Evolutionary conservation across 805 yeast genomes (phyloP), one percentile per base, ranked within the genome.

Genomic region (Yarrowia alimentaria): DNA sequence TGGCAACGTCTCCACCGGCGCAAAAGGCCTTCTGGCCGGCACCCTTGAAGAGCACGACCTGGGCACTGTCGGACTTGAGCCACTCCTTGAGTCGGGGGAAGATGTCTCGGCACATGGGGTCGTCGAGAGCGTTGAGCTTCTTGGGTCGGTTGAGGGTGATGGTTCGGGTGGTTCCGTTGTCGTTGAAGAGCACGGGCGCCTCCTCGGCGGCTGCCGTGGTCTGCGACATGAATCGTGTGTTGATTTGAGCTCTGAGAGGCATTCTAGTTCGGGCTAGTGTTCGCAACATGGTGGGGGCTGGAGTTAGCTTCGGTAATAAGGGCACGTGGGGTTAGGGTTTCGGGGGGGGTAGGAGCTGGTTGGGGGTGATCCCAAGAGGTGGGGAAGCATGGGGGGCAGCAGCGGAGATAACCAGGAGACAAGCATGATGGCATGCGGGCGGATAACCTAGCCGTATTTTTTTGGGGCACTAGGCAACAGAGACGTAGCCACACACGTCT

Each of bases 1-100:
- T 79, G 31, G 91, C 82, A 34, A 91, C 95, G 65, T 91, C 99
- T 21, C 98, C 99, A 42, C 99, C 99, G 24, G 98, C 95, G 67
- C 97, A 88, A 55, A 91, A 80, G 1, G 95, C 81, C 62, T 79
- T 80, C 49, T 71, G 71, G 21, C 75, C 77, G 7, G 66, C 68
- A 24, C 91, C 83, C 52, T 79, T 81, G 55, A 91, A 70, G 34
- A 93, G 72, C 29, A 91, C 69, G 52, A 86, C 62, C 56, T 81
- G 79, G 53, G 83, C 80, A 14, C 78, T 69, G 37, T 74, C 74
- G 14, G 88, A 79, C 62, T 85, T 84, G 47, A 86, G 72, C 68
- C 82, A 89, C 64, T 90, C 96, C 37, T 75, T 64, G 55, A 89
- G 69, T 29, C 95, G 77, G 17, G 93, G 88, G 28, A 77, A 70